A percentile compares a stretch with the other conserved stretches of the same genome.
phyloP scores from a whole-genome alignment of 495 filamentous ascomycete genomes.

The Baudoinia panamericana region DNA sequence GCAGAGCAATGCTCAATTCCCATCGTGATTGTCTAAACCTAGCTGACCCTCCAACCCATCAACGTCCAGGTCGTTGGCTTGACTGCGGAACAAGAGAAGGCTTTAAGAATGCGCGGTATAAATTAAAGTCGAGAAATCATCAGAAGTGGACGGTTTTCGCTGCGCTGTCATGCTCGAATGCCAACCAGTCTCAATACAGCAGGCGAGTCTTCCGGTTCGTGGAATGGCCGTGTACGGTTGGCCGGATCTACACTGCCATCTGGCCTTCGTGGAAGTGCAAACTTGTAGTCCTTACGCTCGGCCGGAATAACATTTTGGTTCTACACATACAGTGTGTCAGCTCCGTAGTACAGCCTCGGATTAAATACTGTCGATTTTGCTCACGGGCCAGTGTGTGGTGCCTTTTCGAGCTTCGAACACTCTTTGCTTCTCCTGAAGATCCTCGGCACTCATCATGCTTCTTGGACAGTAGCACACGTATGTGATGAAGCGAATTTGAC shows the following conservation, averaged over 20 bases:
- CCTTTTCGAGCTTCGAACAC: slow-evolving; percentile 28
- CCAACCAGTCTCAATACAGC: slow-evolving; percentile 8
- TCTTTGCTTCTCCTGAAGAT: slow-evolving; percentile 26
- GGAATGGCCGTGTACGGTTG: slow-evolving; percentile 28
- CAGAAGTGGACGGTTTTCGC: too few relatives aligned
- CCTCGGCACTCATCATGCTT: slow-evolving; percentile 25
- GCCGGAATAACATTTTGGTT: slow-evolving; percentile 25
- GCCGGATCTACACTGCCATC: slow-evolving; percentile 27
- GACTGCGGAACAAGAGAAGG: slow-evolving; percentile 6
- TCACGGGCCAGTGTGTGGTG: slow-evolving; percentile 34
- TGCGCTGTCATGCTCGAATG: slow-evolving; percentile 2
- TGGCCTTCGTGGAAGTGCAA: slow-evolving; percentile 13
- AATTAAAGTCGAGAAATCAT: too few relatives aligned
- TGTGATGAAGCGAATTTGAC: slow-evolving; percentile 32
- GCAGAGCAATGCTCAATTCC: too few relatives aligned
- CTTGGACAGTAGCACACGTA: slow-evolving; percentile 36
- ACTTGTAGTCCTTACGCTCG: slow-evolving; percentile 27
- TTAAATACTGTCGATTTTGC: slow-evolving; percentile 14
- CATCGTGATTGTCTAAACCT: too few relatives aligned
- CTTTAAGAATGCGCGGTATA: not conserved
- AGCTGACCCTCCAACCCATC: too few relatives aligned
- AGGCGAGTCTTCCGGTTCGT: slow-evolving; percentile 21
- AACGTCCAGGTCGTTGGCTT: slow-evolving; percentile 10
- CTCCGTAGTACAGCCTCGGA: slow-evolving; percentile 15
- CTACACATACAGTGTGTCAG: slow-evolving; percentile 11